These are phyloP conservation scores for Carpinus viminea DNA, from an alignment of 306 rosid species.

Conservation along the genomic window DNA sequence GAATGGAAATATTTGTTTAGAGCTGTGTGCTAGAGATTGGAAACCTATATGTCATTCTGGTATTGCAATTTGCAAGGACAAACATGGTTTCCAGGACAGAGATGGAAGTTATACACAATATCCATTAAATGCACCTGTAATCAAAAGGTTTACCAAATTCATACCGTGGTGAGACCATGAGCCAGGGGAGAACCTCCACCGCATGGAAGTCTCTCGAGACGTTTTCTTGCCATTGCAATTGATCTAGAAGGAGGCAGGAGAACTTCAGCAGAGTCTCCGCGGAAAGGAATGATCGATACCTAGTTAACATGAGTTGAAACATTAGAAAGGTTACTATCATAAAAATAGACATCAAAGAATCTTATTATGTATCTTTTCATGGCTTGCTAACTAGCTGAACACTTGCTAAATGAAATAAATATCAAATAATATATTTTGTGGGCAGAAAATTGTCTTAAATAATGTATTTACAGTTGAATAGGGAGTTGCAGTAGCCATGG, in stretches of 20 bases:
- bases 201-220: conserved; percentile 97
- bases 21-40: not conserved
- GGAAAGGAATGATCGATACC: conserved; percentile 98
- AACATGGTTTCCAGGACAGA: not conserved
- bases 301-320: conserved; percentile 33
- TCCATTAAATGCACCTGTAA: not conserved
- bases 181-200: conserved; percentile 99
- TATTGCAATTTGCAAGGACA: not conserved
- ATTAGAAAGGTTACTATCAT: not conserved
- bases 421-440: not conserved
- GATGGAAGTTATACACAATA: not conserved
- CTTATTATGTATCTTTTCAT: not conserved
- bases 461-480: not conserved
- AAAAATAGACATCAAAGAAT: not conserved
- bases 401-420: not conserved
- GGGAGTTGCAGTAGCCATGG: not conserved
- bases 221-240: conserved; percentile 95
- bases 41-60: not conserved
- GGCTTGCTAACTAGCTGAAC: conserved; percentile 10
- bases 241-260: conserved; percentile 98
- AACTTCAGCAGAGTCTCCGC: conserved; percentile 97
- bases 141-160: conserved; percentile 22
- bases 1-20: not conserved
- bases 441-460: not conserved
- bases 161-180: conserved; percentile 91